Evolutionary conservation across 768 basidiomycete species (phyloP).

Genomic region (Suillus cothurnatus): DNA sequence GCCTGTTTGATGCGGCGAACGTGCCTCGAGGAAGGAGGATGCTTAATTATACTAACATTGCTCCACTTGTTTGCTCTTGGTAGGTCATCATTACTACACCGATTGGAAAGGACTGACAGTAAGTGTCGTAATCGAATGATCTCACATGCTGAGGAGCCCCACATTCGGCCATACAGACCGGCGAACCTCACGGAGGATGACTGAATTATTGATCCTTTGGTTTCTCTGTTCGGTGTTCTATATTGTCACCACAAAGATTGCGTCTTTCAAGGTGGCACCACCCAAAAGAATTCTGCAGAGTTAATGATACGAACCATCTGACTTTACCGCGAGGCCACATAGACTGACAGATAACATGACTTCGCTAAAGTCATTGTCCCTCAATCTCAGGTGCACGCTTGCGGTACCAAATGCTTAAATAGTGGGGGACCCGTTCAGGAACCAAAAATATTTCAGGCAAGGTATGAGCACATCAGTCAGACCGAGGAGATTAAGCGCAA

Average conservation of each 20-base stretch:
- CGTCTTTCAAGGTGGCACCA: background rate
- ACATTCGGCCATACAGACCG: background rate
- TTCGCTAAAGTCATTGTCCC: background rate
- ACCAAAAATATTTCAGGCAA: background rate
- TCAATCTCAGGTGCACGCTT: background rate
- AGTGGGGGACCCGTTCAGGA: background rate
- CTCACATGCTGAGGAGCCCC: background rate
- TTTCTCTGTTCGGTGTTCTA: background rate
- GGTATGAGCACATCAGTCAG: background rate
- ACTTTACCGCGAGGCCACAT: background rate
- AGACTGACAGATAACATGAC: background rate
- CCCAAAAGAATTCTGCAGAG: background rate
- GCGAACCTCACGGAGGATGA: background rate
- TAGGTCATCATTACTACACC: background rate
- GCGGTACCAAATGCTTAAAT: background rate
- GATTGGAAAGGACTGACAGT: background rate
- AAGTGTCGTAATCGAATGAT: background rate
- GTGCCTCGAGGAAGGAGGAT: constrained; percentile 7
- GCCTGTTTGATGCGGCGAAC: background rate
- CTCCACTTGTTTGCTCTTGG: constrained; percentile 3
- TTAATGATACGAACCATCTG: background rate
- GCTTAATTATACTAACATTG: background rate
- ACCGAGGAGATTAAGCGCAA: background rate
- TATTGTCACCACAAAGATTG: background rate
- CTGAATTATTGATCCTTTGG: background rate